Conservation (phyloP, 2,329 filamentous ascomycete genomes). For the Aspergillus versicolor region DNA sequence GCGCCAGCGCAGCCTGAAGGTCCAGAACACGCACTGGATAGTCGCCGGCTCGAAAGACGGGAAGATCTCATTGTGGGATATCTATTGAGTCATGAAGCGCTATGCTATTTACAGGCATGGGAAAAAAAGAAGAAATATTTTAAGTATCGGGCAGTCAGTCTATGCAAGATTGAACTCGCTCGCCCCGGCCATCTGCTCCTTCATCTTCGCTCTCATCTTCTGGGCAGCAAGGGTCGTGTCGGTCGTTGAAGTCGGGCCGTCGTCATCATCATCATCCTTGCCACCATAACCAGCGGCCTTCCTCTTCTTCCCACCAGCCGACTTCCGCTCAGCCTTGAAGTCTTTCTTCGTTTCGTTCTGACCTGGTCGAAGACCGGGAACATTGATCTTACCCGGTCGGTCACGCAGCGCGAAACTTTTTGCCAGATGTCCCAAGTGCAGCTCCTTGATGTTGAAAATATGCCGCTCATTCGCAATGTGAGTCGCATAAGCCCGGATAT, state of each 20-base stretch:
- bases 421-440: conserved; percentile 89
- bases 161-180: conserved; percentile 60
- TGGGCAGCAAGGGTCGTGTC: conserved; percentile 48
- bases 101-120: conserved; percentile 24
- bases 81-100: conserved; percentile 60
- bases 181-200: conserved; percentile 51
- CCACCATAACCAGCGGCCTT: conserved; percentile 29
- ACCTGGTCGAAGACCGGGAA: conserved; percentile 50
- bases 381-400: conserved; percentile 74
- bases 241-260: conserved; percentile 27
- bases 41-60: conserved; percentile 92
- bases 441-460: conserved; percentile 86
- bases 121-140: neutral
- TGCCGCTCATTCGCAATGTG: conserved; percentile 80
- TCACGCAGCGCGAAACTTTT: conserved; percentile 92
- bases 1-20: conserved; percentile 62
- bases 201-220: conserved; percentile 56
- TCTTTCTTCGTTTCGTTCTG: conserved; percentile 48
- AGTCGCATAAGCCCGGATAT: conserved; percentile 92
- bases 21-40: conserved; percentile 78
- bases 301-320: conserved; percentile 36
- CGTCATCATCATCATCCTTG: conserved; percentile 24
- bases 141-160: conserved; percentile 7
- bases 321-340: conserved; percentile 45
- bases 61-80: conserved; percentile 92